These are phyloP conservation scores for Fusarium devonianum DNA, from an alignment of 2,329 filamentous ascomycete genomes.

Conservation along the genomic window DNA sequence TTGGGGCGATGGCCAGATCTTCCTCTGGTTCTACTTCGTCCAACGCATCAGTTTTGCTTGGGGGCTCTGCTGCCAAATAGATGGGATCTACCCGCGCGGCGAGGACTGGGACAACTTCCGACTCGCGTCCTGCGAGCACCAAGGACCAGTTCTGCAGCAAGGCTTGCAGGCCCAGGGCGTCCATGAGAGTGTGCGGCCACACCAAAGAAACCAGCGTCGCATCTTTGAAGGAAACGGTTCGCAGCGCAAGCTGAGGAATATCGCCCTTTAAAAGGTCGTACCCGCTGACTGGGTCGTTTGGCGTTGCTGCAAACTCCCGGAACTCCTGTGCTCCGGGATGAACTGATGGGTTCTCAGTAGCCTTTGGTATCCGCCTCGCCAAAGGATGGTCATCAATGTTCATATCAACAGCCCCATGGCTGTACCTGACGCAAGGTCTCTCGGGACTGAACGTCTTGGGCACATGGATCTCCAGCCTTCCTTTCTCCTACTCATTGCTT, in stretches of 20 bases:
- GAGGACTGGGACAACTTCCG: not conserved
- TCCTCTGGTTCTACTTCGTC: constrained; percentile 1
- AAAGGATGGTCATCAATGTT: constrained; percentile 52
- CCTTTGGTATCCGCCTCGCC: constrained; percentile 47
- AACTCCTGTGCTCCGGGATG: constrained; percentile 27
- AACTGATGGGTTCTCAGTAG: constrained; percentile 26
- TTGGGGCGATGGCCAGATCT: constrained; percentile 15
- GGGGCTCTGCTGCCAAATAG: not conserved
- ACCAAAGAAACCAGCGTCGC: constrained; percentile 56
- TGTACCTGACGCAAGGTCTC: constrained; percentile 52
- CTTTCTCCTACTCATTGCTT: constrained; percentile 18
- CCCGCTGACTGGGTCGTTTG: constrained; percentile 36
- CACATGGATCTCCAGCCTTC: constrained; percentile 45
- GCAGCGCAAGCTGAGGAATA: constrained; percentile 55
- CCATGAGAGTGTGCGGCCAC: constrained; percentile 50
- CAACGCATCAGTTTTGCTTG: not conserved
- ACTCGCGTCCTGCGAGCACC: not conserved
- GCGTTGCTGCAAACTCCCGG: constrained; percentile 18
- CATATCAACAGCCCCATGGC: constrained; percentile 48
- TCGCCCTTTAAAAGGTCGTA: constrained; percentile 53
- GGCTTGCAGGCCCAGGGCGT: not conserved
- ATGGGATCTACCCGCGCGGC: constrained; percentile 46
- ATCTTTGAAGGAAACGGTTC: constrained; percentile 57
- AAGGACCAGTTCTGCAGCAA: constrained; percentile 1
- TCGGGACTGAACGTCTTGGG: constrained; percentile 41